A percentile compares a stretch with the other conserved stretches of the same genome.
Conservation (phyloP, 768 basidiomycete genomes). For the Leccinum variicolor region DNA sequence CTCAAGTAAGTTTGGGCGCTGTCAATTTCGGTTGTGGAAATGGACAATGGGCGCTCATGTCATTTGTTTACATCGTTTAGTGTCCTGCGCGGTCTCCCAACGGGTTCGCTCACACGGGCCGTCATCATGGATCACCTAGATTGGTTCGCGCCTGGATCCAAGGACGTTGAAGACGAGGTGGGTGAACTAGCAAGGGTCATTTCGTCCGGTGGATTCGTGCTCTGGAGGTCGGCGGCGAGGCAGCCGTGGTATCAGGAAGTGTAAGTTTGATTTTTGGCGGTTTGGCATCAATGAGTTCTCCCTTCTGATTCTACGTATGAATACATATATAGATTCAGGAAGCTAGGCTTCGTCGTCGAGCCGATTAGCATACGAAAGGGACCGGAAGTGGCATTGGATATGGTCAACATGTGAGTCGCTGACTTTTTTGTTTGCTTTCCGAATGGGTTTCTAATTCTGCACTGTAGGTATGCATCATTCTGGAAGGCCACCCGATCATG, state of each 20-base stretch:
- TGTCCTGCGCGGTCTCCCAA: constrained; percentile 42
- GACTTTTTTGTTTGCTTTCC: background rate
- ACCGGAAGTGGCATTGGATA: constrained; percentile 48
- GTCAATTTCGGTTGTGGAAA: background rate
- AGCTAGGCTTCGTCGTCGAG: constrained; percentile 50
- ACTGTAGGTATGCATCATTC: constrained; percentile 31
- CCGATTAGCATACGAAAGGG: constrained; percentile 53
- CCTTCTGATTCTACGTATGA: background rate
- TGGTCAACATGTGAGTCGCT: constrained; percentile 64
- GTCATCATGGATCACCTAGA: constrained; percentile 74
- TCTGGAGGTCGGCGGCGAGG: constrained; percentile 64
- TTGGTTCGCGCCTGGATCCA: constrained; percentile 49
- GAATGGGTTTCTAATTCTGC: background rate
- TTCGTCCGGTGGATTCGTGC: constrained; percentile 55
- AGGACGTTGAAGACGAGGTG: constrained; percentile 51
- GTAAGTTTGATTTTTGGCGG: constrained; percentile 23
- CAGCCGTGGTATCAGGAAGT: constrained; percentile 62
- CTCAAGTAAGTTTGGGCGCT: constrained; percentile 44
- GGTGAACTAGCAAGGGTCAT: constrained; percentile 53
- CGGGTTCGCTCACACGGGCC: constrained; percentile 55
- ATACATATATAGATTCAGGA: constrained; percentile 39
- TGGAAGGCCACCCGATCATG: constrained; percentile 27
- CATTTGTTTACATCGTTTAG: constrained; percentile 20
- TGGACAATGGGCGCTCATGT: background rate
- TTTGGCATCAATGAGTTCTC: background rate